Evolutionary conservation across 1,284 basidiomycete species (phyloP).

Genomic region (Apiotrichum akiyoshidainum): DNA sequence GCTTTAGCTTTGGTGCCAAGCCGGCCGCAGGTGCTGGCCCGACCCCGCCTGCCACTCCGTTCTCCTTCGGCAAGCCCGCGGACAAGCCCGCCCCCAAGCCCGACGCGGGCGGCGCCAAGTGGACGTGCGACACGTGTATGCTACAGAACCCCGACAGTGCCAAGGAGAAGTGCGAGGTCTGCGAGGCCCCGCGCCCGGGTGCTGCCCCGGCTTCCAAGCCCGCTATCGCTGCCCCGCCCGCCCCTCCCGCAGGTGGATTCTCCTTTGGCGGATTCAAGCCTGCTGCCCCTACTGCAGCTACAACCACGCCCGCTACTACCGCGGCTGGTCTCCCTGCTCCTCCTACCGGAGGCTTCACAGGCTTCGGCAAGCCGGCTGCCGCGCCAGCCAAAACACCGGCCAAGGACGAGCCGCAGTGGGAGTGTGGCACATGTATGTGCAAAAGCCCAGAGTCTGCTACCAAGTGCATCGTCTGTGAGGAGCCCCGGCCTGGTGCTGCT

Average conservation of each 20-base stretch:
- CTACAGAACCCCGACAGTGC: conserved; percentile 53
- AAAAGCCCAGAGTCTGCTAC: conserved; percentile 53
- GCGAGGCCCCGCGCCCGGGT: conserved; percentile 52
- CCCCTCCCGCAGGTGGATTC: conserved; percentile 7
- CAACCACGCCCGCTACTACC: no score
- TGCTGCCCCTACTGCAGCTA: no score
- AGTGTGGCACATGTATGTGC: conserved; percentile 55
- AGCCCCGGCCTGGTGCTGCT: conserved; percentile 37
- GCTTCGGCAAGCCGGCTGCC: conserved; percentile 10
- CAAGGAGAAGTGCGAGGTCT: conserved; percentile 55
- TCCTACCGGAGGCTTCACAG: no score
- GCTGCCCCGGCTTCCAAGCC: conserved; percentile 7
- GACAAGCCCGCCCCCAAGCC: not conserved
- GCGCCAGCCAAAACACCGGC: not conserved
- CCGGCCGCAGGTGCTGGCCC: conserved; percentile 2
- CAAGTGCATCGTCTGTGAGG: conserved; percentile 58
- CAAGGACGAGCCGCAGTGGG: conserved; percentile 46
- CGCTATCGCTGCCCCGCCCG: conserved; percentile 1
- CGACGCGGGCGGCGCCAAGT: conserved; percentile 24
- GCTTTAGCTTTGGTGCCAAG: conserved; percentile 2
- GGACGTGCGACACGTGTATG: conserved; percentile 55
- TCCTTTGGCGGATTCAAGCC: conserved; percentile 11
- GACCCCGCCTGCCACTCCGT: conserved; percentile 3
- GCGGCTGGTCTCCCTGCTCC: no score
- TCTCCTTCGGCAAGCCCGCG: conserved; percentile 13